Conservation (phyloP, 352 stramenopile genomes). For the Globisporangium acanthophoron region DNA sequence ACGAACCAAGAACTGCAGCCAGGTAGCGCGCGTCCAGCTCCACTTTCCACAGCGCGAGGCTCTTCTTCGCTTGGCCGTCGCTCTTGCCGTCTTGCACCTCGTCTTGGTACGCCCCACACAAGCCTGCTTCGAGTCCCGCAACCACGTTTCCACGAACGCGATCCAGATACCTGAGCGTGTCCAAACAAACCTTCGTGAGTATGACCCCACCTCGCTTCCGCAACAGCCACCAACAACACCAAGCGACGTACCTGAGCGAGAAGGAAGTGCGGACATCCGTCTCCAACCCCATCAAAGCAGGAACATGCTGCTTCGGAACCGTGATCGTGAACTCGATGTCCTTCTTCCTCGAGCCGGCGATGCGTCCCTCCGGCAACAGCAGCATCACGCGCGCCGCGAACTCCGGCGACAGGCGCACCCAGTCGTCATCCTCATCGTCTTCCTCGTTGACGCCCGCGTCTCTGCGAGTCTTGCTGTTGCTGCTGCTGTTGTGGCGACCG, state of each 20-base stretch:
- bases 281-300: neutral
- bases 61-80: constrained; percentile 3
- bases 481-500: neutral
- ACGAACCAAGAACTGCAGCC: constrained; percentile 43
- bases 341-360: constrained; percentile 49
- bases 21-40: constrained; percentile 76
- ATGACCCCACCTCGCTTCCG: neutral
- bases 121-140: constrained; percentile 3
- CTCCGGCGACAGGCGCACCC: constrained; percentile 62
- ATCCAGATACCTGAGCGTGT: constrained; percentile 36
- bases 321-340: constrained; percentile 66
- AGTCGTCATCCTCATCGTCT: constrained; percentile 47
- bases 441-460: constrained; percentile 3
- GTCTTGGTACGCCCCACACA: neutral
- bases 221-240: neutral
- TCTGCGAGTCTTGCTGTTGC: constrained; percentile 1
- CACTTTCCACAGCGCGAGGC: constrained; percentile 54
- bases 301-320: constrained; percentile 14
- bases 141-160: constrained; percentile 25
- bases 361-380: constrained; percentile 41
- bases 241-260: constrained; percentile 25
- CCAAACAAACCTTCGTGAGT: neutral
- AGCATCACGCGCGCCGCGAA: constrained; percentile 72
- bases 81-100: neutral
- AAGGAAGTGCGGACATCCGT: constrained; percentile 52